A percentile compares a stretch with the other conserved stretches of the same genome.
These are phyloP conservation scores for Cadophora sp. DNA, from an alignment of 2,329 filamentous ascomycete species.

Conservation along the genomic window DNA sequence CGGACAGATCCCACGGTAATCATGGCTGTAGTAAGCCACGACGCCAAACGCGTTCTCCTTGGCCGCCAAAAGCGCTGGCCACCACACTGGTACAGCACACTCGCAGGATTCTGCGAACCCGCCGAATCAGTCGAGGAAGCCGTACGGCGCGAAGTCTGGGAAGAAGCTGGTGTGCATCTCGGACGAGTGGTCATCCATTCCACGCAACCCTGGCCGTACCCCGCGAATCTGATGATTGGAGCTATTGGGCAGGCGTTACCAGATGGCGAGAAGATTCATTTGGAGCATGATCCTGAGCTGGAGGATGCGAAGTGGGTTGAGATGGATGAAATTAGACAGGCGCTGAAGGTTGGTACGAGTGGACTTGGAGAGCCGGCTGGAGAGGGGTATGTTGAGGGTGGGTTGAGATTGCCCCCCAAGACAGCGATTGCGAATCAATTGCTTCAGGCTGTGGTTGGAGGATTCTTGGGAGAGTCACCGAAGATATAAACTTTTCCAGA, in stretches of 20 bases:
- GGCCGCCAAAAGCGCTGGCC: slow-evolving; percentile 88
- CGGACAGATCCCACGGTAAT: slow-evolving; percentile 89
- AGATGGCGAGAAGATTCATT: slow-evolving; percentile 77
- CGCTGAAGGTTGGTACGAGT: slow-evolving; percentile 71
- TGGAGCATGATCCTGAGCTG: slow-evolving; percentile 90
- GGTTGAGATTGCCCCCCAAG: slow-evolving; percentile 78
- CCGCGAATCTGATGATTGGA: slow-evolving; percentile 83
- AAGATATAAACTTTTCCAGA: slow-evolving; percentile 36
- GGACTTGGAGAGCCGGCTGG: slow-evolving; percentile 69
- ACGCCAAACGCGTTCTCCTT: slow-evolving; percentile 72
- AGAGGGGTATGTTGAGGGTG: slow-evolving; percentile 75
- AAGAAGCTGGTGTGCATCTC: slow-evolving; percentile 79
- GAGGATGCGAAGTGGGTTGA: slow-evolving; percentile 90
- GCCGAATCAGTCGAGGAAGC: slow-evolving; percentile 87
- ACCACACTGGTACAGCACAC: slow-evolving; percentile 83
- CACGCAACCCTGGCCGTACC: slow-evolving; percentile 88
- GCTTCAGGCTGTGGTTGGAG: slow-evolving; percentile 78
- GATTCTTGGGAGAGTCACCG: slow-evolving; percentile 60
- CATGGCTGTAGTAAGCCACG: slow-evolving; percentile 85
- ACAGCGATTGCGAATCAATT: slow-evolving; percentile 95
- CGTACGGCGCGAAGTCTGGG: slow-evolving; percentile 84
- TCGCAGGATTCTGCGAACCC: slow-evolving; percentile 87
- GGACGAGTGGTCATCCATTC: slow-evolving; percentile 83
- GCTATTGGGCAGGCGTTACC: slow-evolving; percentile 87
- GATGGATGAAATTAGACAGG: slow-evolving; percentile 80